Percentiles rank a stretch among this genome's conserved stretches.
Evolutionary conservation across 2,329 filamentous ascomycete genomes (phyloP).

Genomic region (Leptographium procerum): DNA sequence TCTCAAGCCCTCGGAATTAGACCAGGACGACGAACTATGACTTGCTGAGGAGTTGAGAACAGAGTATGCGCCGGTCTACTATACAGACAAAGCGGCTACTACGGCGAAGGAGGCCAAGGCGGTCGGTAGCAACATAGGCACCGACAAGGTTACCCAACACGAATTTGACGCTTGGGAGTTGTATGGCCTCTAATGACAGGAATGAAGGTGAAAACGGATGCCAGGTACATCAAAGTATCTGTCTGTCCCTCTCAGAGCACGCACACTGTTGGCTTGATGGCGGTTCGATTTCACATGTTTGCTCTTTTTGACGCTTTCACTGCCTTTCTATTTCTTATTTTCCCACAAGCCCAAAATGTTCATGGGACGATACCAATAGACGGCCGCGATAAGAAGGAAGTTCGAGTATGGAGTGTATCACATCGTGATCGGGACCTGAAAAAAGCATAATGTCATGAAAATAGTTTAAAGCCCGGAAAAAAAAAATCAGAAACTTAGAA

Average conservation of each 20-base stretch:
- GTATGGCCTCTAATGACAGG: slow-evolving; percentile 8
- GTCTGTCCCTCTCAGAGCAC: neutral
- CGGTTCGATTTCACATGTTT: neutral
- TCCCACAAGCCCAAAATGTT: neutral
- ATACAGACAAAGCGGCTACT: neutral
- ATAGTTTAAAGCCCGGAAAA: neutral
- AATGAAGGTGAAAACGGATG: neutral
- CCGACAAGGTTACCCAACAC: neutral
- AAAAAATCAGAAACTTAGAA: neutral
- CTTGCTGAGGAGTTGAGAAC: slow-evolving; percentile 56
- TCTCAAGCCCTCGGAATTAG: slow-evolving; percentile 93
- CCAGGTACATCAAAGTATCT: neutral
- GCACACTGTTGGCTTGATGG: too few species aligned
- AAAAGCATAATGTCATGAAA: neutral
- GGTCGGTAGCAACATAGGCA: neutral
- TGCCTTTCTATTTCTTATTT: neutral
- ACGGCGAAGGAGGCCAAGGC: neutral
- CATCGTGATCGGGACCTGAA: neutral
- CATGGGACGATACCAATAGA: slow-evolving; percentile 2
- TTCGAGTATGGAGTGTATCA: neutral
- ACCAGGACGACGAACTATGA: slow-evolving; percentile 83
- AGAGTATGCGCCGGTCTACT: slow-evolving; percentile 39
- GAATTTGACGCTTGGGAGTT: slow-evolving; percentile 12
- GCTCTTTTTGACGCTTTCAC: neutral
- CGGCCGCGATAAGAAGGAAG: neutral